phyloP scores from a whole-genome alignment of 2,329 filamentous ascomycete genomes.

The Fusarium mexicanum region DNA sequence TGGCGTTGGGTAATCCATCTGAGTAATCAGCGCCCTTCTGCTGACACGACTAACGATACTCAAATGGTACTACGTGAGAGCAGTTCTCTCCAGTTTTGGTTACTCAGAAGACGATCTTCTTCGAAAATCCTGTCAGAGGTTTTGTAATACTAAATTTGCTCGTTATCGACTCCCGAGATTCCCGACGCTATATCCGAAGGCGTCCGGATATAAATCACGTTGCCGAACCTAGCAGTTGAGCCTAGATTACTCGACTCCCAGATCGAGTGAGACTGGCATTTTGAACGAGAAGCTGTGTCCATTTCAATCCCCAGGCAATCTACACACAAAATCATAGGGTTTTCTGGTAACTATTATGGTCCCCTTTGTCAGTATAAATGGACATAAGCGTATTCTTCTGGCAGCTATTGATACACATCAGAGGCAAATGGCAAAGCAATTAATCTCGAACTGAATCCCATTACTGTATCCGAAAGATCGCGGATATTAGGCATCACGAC shows the following conservation, averaged over 20 bases:
- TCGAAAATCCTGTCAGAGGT: fast-evolving
- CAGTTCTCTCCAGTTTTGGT: background rate
- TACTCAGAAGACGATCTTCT: background rate
- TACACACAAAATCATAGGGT: background rate
- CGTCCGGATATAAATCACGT: background rate
- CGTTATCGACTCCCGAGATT: background rate
- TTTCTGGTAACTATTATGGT: fast-evolving
- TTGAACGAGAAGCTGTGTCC: fast-evolving
- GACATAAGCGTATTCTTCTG: fast-evolving
- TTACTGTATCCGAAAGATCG: background rate
- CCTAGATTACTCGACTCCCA: background rate
- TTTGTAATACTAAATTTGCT: too few relatives aligned
- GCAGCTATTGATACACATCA: fast-evolving
- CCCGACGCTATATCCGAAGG: background rate
- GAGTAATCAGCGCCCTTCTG: background rate
- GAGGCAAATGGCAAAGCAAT: background rate
- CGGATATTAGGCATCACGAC: background rate
- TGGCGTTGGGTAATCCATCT: background rate
- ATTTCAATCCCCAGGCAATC: fast-evolving
- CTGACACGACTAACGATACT: background rate
- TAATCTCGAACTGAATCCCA: fast-evolving
- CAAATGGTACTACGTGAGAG: background rate
- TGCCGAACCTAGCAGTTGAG: too few relatives aligned
- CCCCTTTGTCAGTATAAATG: background rate
- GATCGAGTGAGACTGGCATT: fast-evolving